phyloP scores from a whole-genome alignment of 2,329 filamentous ascomycete species.

The Ophidiomyces ophidiicola region DNA sequence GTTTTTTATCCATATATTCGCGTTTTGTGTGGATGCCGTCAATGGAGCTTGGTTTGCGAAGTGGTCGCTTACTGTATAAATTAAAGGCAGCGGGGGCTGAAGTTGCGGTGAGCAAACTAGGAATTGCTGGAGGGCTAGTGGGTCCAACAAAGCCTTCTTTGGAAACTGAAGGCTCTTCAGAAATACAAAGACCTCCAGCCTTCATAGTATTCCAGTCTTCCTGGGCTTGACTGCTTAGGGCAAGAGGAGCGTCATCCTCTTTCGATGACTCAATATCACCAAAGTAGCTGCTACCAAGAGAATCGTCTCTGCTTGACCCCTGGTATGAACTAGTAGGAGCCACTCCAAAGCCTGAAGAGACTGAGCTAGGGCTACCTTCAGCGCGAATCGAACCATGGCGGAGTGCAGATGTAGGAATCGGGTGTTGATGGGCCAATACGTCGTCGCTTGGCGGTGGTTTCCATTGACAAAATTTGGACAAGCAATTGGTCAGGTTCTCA shows the following conservation, averaged over 20 bases:
- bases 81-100: constrained; percentile 55
- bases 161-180: constrained; percentile 39
- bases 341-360: constrained; percentile 58
- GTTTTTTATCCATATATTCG: constrained; percentile 60
- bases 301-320: constrained; percentile 73
- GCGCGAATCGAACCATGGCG: constrained; percentile 51
- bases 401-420: constrained; percentile 49
- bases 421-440: constrained; percentile 41
- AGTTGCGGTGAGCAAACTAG: constrained; percentile 46
- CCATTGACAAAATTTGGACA: constrained; percentile 86
- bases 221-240: constrained; percentile 58
- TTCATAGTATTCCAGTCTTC: constrained; percentile 53
- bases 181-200: constrained; percentile 51
- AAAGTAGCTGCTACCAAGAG: constrained; percentile 68
- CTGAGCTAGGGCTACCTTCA: constrained; percentile 74
- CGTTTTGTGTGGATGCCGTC: constrained; percentile 65
- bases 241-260: constrained; percentile 64
- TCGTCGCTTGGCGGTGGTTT: constrained; percentile 58
- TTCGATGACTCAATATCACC: constrained; percentile 71
- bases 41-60: constrained; percentile 53
- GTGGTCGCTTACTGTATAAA: constrained; percentile 35
- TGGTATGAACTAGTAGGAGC: constrained; percentile 64
- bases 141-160: constrained; percentile 11
- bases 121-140: constrained; percentile 31
- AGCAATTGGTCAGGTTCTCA: constrained; percentile 76